Evolutionary conservation across 78 protist species (phyloP).

Genomic region (Planoprotostelium fungivorum): DNA sequence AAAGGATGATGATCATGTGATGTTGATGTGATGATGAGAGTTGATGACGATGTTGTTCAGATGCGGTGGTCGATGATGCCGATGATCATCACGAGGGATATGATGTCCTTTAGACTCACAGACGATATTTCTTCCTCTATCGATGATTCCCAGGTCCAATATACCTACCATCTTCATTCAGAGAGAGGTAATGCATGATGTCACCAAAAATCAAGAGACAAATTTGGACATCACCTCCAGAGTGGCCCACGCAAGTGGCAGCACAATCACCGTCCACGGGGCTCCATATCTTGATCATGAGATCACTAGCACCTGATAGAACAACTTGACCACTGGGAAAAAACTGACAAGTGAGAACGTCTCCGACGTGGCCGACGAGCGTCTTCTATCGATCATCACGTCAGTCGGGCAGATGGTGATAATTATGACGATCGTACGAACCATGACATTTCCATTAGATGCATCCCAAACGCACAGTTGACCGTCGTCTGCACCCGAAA

Average conservation of each 20-base stretch:
- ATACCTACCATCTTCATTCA: too few species aligned
- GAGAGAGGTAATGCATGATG: too few species aligned
- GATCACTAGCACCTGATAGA: slow-evolving; percentile 39
- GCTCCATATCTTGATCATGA: slow-evolving; percentile 52
- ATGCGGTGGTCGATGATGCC: slow-evolving; percentile 5
- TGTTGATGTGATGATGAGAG: too few species aligned
- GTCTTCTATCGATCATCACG: slow-evolving; percentile 4
- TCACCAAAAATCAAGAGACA: too few species aligned
- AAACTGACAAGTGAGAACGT: slow-evolving; percentile 39
- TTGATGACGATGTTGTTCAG: too few species aligned
- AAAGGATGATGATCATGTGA: too few species aligned
- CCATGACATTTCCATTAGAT: not conserved
- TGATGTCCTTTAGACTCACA: not conserved
- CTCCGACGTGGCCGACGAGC: slow-evolving; percentile 55
- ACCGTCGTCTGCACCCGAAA: not conserved
- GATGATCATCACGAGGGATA: not conserved
- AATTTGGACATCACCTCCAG: too few species aligned
- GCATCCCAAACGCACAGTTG: not conserved
- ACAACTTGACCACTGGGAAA: slow-evolving; percentile 57
- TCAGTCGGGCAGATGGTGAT: not conserved
- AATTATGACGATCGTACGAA: not conserved
- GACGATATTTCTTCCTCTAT: slow-evolving; percentile 49
- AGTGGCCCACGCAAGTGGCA: slow-evolving; percentile 26
- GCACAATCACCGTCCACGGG: slow-evolving; percentile 55
- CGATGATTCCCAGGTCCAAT: slow-evolving; percentile 18